Conservation (phyloP, 1,284 basidiomycete species). For the Trichosporon coremiiforme region DNA sequence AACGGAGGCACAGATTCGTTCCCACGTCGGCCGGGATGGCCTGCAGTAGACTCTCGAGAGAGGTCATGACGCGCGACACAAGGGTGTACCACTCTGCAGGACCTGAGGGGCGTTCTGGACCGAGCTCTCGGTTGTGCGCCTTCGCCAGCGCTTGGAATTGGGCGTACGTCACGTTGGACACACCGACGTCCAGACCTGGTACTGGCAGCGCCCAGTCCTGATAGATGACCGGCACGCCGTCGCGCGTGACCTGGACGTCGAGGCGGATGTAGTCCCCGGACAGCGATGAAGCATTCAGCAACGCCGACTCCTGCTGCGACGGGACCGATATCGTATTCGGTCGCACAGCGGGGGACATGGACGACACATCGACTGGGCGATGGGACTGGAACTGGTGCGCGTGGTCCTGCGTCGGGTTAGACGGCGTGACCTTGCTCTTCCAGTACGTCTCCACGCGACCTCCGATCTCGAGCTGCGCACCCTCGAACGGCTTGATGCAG, state of each 20-base stretch:
- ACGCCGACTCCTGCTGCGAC: conserved; percentile 42
- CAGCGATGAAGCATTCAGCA: conserved; percentile 60
- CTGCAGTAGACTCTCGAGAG: conserved; percentile 71
- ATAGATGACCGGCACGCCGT: conserved; percentile 82
- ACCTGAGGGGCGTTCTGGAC: conserved; percentile 45
- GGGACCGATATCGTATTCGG: conserved; percentile 32
- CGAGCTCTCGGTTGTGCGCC: conserved; percentile 60
- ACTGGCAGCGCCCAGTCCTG: conserved; percentile 72
- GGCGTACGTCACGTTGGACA: conserved; percentile 75
- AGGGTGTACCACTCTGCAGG: conserved; percentile 64
- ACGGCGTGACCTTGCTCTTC: conserved; percentile 78
- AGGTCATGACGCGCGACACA: conserved; percentile 65
- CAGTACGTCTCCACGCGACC: conserved; percentile 95
- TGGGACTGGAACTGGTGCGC: conserved; percentile 56
- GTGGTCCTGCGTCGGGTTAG: conserved; percentile 57
- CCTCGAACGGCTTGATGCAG: conserved; percentile 86
- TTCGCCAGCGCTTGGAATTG: conserved; percentile 75
- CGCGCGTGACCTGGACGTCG: conserved; percentile 87
- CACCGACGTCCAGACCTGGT: conserved; percentile 71
- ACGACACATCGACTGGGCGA: conserved; percentile 46
- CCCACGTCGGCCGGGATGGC: conserved; percentile 75
- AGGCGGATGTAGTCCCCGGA: conserved; percentile 83
- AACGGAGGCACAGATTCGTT: conserved; percentile 77
- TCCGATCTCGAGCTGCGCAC: conserved; percentile 92
- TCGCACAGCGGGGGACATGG: conserved; percentile 49